Conservation (phyloP, 2,329 filamentous ascomycete species). For the Coniochaeta sp. region DNA sequence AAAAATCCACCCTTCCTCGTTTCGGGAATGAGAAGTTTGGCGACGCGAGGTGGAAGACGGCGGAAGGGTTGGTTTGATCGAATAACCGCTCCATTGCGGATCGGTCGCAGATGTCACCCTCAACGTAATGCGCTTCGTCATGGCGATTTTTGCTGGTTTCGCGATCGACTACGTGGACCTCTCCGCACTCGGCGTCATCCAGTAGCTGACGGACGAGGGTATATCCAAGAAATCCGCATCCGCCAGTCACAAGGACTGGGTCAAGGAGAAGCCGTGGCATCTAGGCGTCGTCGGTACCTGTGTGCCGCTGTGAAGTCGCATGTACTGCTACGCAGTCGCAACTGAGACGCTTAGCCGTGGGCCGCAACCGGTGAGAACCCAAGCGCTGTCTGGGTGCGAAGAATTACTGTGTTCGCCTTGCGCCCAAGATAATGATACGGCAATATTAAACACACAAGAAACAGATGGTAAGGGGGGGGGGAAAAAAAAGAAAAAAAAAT, state of each 20-base stretch:
- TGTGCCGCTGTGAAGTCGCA: background rate
- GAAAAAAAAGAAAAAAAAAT: too few species aligned
- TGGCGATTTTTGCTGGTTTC: constrained; percentile 15
- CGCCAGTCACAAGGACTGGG: constrained; percentile 20
- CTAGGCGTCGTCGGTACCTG: background rate
- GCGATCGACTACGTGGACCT: constrained; percentile 21
- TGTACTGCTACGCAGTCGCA: too few species aligned
- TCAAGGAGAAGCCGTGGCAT: constrained; percentile 3
- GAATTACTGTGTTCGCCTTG: too few species aligned
- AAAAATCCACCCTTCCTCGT: constrained; percentile 10
- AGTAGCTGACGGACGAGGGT: constrained; percentile 21
- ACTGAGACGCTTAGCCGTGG: background rate
- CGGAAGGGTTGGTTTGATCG: constrained; percentile 14
- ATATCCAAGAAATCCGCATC: constrained; percentile 25
- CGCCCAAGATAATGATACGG: too few species aligned
- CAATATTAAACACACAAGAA: too few species aligned
- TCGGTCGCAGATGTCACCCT: constrained; percentile 17
- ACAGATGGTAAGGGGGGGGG: too few species aligned
- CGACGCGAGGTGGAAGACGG: constrained; percentile 25
- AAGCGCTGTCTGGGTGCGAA: too few species aligned
- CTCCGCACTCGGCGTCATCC: constrained; percentile 10
- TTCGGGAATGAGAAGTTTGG: constrained; percentile 17
- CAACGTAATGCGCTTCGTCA: constrained; percentile 15
- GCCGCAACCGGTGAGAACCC: too few species aligned
- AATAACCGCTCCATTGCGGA: constrained; percentile 12